Conservation (phyloP, 768 basidiomycete genomes). For the Agaricus subrufescens region DNA sequence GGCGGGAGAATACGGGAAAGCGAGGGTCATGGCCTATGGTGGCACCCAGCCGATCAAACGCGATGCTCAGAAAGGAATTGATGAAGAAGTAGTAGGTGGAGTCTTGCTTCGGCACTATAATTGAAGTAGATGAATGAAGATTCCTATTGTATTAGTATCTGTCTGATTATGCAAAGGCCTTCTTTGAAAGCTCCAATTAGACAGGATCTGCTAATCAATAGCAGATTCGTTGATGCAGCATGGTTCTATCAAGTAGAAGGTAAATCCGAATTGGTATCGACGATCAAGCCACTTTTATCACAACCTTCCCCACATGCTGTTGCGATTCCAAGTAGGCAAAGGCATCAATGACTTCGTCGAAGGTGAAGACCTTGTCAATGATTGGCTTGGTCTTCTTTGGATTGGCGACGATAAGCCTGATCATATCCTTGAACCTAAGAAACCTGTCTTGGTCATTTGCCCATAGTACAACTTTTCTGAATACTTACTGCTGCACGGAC, state of each 20-base stretch:
- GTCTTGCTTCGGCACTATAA: slow-evolving; percentile 45
- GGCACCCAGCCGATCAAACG: slow-evolving; percentile 22
- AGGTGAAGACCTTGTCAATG: slow-evolving; percentile 53
- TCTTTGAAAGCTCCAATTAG: too few species aligned
- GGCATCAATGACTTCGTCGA: slow-evolving; percentile 45
- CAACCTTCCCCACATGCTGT: slow-evolving; percentile 56
- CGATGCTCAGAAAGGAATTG: slow-evolving; percentile 29
- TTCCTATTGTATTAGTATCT: neutral
- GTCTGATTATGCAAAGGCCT: neutral
- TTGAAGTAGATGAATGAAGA: slow-evolving; percentile 16
- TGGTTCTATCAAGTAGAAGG: too few species aligned
- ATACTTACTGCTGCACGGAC: slow-evolving; percentile 49
- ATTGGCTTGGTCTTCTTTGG: slow-evolving; percentile 39
- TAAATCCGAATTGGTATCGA: too few species aligned
- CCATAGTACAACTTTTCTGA: too few species aligned
- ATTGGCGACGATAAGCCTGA: slow-evolving; percentile 36
- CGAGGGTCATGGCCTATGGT: slow-evolving; percentile 37
- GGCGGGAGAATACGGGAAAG: slow-evolving; percentile 36
- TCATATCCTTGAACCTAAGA: slow-evolving; percentile 47
- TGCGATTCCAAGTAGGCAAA: slow-evolving; percentile 47
- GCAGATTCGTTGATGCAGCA: too few species aligned
- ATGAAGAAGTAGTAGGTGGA: slow-evolving; percentile 43
- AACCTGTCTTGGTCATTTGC: too few species aligned
- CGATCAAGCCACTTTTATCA: slow-evolving; percentile 34
- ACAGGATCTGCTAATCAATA: too few species aligned